These are phyloP conservation scores for Pyricularia sp. DNA, from an alignment of 2,329 filamentous ascomycete species.

Conservation along the genomic window DNA sequence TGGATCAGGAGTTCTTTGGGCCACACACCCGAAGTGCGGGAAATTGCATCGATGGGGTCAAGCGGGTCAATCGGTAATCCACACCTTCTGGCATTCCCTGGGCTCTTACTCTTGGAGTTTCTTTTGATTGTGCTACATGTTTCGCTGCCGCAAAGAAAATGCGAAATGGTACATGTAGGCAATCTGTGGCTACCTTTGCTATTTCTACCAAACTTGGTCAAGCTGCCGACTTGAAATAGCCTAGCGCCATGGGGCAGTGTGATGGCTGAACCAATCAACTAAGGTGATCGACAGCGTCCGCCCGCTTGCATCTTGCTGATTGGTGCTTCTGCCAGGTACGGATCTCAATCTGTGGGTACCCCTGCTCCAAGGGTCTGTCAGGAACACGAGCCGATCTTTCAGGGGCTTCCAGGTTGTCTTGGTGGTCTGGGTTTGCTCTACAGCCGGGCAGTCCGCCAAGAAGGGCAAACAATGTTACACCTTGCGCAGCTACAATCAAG, in stretches of 20 bases:
- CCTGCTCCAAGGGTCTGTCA: neutral
- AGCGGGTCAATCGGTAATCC: constrained; percentile 1
- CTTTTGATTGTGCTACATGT: neutral
- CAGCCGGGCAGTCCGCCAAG: neutral
- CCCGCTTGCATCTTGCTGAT: neutral
- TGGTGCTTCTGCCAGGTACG: neutral
- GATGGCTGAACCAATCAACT: neutral
- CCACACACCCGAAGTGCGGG: neutral
- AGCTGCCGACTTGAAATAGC: neutral
- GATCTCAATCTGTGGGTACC: neutral
- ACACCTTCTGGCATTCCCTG: neutral
- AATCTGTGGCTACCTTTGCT: neutral
- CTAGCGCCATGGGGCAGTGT: neutral
- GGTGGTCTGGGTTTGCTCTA: neutral
- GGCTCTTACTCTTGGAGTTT: neutral
- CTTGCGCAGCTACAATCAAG: neutral
- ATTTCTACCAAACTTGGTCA: neutral
- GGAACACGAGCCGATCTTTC: constrained; percentile 3
- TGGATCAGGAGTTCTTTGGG: constrained; percentile 2
- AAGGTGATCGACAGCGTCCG: neutral
- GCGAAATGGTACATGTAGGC: neutral
- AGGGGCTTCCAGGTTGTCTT: neutral
- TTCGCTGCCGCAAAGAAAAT: neutral
- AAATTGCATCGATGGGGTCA: constrained; percentile 2
- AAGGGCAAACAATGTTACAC: neutral